Evolutionary conservation across 1,284 basidiomycete genomes (phyloP), one percentile per base, ranked within the genome.

Genomic region (Pterulicium gracile): DNA sequence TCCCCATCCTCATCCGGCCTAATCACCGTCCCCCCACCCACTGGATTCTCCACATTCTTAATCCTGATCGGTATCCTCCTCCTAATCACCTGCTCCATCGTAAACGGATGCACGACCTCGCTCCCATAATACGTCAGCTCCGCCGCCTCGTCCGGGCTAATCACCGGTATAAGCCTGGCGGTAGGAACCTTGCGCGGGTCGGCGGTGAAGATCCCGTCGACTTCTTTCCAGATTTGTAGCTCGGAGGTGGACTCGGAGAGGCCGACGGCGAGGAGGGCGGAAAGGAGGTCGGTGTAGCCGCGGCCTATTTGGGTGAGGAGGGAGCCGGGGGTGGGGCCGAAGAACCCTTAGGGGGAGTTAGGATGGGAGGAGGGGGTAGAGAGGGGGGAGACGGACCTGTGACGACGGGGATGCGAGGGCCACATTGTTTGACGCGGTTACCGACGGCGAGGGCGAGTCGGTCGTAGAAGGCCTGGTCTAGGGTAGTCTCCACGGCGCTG

Each of bases 201-300:
- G n/a, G 95, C 95, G 3, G 95, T 97, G 68, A 98, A 98, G 55
- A 98, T 97, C 2, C 96, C 96, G 59, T 98, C 95, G 27, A 98
- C 94, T 61, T 98, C 96, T 65, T 98, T 98, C 95, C 95, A 98
- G 46, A 98, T 94, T 68, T 98, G 95, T 15, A 98, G 75, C 64
- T 98, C 95, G 2, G 83, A 73, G 0, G 95, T 94, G 22, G 74
- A 66, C n/a, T n/a, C n/a, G 7, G 7, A n/a, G 3, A 97, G 72
- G 2, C 94, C 95, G 7, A 93, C 95, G 0, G 95, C 89, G 34
- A 95, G 87, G 2, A 98, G 70, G 0, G 96, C 92, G 2, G 95
- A 85, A 49, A 93, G 86, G 13, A 98, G 75, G 62, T 98, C 95
- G 1, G 94, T 98, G 66, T 98, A 98, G 0, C 95, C 96, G 50